phyloP scores from a whole-genome alignment of 768 basidiomycete genomes.

The Phlegmacium glaucopus region DNA sequence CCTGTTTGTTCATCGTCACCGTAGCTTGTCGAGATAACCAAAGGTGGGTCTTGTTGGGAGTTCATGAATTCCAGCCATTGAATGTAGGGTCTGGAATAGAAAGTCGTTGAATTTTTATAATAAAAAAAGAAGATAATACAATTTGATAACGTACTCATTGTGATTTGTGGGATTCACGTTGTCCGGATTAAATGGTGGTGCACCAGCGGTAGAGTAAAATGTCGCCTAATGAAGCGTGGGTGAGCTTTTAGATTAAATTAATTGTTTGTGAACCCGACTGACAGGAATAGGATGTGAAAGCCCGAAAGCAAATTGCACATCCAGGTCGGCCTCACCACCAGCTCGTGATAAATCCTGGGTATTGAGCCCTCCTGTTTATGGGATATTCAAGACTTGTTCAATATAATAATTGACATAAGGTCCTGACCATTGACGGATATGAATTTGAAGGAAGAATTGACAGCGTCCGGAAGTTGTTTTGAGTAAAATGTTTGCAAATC shows the following conservation, averaged over 20 bases:
- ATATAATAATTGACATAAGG: background rate
- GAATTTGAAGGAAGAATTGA: slow-evolving; percentile 46
- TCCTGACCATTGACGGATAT: slow-evolving; percentile 51
- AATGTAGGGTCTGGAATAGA: slow-evolving; percentile 17
- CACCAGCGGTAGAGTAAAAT: slow-evolving; percentile 61
- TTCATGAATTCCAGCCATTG: slow-evolving; percentile 67
- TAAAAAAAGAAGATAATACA: background rate
- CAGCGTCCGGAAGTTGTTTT: slow-evolving; percentile 41
- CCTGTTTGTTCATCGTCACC: slow-evolving; percentile 72
- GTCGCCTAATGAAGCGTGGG: slow-evolving; percentile 36
- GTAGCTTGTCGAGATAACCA: slow-evolving; percentile 70
- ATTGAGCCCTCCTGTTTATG: slow-evolving; percentile 51
- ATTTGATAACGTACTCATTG: slow-evolving; percentile 29
- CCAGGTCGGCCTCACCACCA: slow-evolving; percentile 64
- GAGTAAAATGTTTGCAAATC: slow-evolving; percentile 50
- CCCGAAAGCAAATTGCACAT: slow-evolving; percentile 66
- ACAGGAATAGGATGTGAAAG: slow-evolving; percentile 38
- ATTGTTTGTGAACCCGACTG: background rate
- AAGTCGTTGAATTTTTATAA: background rate
- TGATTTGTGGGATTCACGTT: slow-evolving; percentile 31
- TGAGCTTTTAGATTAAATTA: background rate
- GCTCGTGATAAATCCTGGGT: slow-evolving; percentile 50
- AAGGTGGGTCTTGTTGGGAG: slow-evolving; percentile 41
- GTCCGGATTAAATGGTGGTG: slow-evolving; percentile 57
- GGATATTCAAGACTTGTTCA: background rate